Base-by-base conservation (phyloP, 2,329 filamentous ascomycete genomes). In the Calonectria pseudoreteaudii region DNA sequence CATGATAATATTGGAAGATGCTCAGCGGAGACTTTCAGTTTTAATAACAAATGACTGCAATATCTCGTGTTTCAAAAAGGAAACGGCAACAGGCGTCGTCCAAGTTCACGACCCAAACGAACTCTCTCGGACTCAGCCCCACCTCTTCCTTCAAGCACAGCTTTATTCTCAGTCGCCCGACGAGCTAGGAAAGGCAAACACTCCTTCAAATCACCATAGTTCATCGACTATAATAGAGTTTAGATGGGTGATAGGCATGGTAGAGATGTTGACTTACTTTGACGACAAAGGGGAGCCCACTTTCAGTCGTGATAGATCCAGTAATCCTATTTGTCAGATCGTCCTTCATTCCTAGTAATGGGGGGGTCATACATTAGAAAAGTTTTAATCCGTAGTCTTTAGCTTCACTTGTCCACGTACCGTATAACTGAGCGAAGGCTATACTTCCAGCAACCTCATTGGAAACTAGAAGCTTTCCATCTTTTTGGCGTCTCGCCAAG, bases 171-270 rank as follows among this genome's bases (percentile, higher is more conserved):
- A 6, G 66, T 75, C 1, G 74, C 74, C 26, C 76, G 49, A 41
- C 76, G 64, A 13, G 73, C 76, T 3, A 77, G 23, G 38, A 76
- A 77, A 0, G 70, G 74, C 3, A 76, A 26, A 50, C 74, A 74
- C 34, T 77, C 76, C 53, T 75, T 77, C 44, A 77, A 52, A 23
- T 76, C 74, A 1, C 76, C 74, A 11, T 77, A 77, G n/a, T 71
- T 77, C 74, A 77, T 76, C 1, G 74, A 76, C 70, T 72, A 16
- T 28, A 30, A 20, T 28, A 38, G 28, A n/a, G 23, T 16, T 8
- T 13, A 30, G 34, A 26, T 28, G 28, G 56, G 7, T 34, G 1
- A 28, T 2, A 9, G 6, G 5, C 6, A 6, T 4, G 20, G 9
- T 28, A 4, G 34, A 41, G 8, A 23, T 36, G 1, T 10, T 20